Evolutionary conservation across 2,329 filamentous ascomycete genomes (phyloP), one percentile per base, ranked within the genome.

Genomic region (Clonostachys solani): DNA sequence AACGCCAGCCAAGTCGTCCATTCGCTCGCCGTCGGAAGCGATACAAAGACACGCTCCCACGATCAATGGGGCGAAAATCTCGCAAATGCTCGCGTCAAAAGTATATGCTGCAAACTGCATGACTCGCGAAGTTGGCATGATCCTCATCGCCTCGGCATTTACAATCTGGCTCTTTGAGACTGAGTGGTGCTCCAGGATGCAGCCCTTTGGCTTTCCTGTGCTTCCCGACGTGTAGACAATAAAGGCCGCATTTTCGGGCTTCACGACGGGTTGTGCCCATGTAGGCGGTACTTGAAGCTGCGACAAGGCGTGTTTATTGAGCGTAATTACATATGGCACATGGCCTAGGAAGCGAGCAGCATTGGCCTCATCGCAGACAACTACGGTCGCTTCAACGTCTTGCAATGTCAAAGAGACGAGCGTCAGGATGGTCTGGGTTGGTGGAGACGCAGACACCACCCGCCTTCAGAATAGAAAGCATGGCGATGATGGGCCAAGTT

Each of bases 131-230:
- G 57, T 60, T 5, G 55, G 61, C 40, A 64, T 69, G 47, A 78
- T 77, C 2, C 68, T 61, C 4, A 80, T 60, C 1, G 68, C 65
- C 4, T 67, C 23, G 15, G 36, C 45, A 6, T 50, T 51, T 10
- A 50, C 51, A 2, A 50, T 43, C 2, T 49, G 51, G 4, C 55
- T 55, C 5, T 54, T 54, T 35, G 52, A 19, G 9, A 59, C 45
- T n/a, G 47, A 45, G 9, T 41, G 29, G 40, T 57, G 56, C 12
- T 50, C 46, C n/a, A 58, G 49, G 13, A 54, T 44, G 6, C 52
- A 51, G 8, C 57, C 57, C 40, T 59, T 59, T 8, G 57, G 55
- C 18, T 49, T 50, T 12, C 56, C 57, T 1, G 57, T 59, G 33
- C 51, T 57, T 10, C 56, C 57, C 5, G 54, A 57, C 10, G 56